Evolutionary conservation across 2,329 filamentous ascomycete genomes (phyloP).

Genomic region (Paradendryphiella salina): DNA sequence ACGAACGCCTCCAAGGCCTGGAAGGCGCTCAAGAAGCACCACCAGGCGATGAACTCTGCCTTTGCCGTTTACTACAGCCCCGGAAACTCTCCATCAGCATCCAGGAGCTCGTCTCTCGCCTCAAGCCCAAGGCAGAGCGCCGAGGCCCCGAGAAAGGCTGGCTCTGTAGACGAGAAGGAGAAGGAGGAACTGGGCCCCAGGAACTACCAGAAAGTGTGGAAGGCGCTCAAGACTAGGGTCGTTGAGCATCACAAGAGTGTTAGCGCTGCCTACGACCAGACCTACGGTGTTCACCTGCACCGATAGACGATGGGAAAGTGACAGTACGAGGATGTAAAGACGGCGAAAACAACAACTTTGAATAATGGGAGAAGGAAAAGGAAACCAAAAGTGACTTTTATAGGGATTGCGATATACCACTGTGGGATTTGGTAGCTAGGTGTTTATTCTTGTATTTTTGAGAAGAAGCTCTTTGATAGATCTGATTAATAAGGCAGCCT

Average conservation of each 20-base stretch:
- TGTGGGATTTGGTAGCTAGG: background rate
- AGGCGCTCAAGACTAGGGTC: constrained; percentile 33
- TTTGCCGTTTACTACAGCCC: constrained; percentile 35
- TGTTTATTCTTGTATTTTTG: background rate
- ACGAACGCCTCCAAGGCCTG: constrained; percentile 32
- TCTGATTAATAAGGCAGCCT: background rate
- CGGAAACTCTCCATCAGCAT: constrained; percentile 15
- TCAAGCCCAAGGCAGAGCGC: constrained; percentile 20
- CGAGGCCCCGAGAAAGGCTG: constrained; percentile 15
- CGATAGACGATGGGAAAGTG: background rate
- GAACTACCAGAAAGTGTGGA: constrained; percentile 33
- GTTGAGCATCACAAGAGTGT: constrained; percentile 39
- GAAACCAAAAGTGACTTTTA: constrained; percentile 10
- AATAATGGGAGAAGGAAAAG: background rate
- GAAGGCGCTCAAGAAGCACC: constrained; percentile 39
- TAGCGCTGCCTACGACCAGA: constrained; percentile 27
- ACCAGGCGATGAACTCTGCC: constrained; percentile 36
- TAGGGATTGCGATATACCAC: constrained; percentile 8
- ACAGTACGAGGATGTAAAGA: background rate
- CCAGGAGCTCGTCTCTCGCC: constrained; percentile 10
- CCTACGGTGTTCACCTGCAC: constrained; percentile 15
- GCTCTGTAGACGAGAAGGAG: constrained; percentile 4
- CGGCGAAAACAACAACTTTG: background rate
- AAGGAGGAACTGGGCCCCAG: constrained; percentile 11
- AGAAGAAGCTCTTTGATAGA: background rate